Percentiles rank a stretch among this genome's conserved stretches.
Conservation (phyloP, 495 filamentous ascomycete species). For the Usnea hakonensis region DNA sequence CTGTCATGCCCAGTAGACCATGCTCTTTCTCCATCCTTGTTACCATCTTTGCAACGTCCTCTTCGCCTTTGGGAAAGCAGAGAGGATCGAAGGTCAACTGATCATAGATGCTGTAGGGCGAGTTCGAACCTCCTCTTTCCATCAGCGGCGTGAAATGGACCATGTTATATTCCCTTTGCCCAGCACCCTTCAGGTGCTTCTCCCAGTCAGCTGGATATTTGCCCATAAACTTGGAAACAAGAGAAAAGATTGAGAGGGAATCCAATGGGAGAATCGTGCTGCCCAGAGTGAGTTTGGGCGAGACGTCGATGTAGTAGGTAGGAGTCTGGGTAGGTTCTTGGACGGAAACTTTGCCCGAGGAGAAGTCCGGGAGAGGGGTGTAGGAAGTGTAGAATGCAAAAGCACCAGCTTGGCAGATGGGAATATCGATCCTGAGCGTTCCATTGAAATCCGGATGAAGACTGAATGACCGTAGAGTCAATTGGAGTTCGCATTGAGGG, state of each 20-base stretch:
- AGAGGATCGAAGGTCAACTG: conserved; percentile 78
- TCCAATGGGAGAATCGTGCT: conserved; percentile 65
- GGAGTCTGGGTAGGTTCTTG: conserved; percentile 58
- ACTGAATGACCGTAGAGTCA: conserved; percentile 41
- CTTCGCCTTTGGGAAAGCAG: conserved; percentile 78
- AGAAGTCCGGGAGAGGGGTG: conserved; percentile 73
- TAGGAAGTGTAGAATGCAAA: conserved; percentile 96
- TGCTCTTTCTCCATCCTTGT: conserved; percentile 76
- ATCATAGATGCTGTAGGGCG: conserved; percentile 93
- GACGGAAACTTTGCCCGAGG: conserved; percentile 43
- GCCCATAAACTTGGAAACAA: conserved; percentile 97
- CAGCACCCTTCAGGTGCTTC: conserved; percentile 76
- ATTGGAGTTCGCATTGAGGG: conserved; percentile 12
- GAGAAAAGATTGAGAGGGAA: conserved; percentile 85
- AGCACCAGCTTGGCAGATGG: conserved; percentile 74
- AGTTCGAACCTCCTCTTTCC: conserved; percentile 81
- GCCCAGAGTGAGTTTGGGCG: conserved; percentile 68
- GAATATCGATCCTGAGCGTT: conserved; percentile 79
- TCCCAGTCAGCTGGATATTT: conserved; percentile 84
- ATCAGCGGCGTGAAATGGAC: conserved; percentile 95
- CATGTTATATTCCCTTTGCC: conserved; percentile 92
- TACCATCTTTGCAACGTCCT: conserved; percentile 70
- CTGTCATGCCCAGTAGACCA: conserved; percentile 79
- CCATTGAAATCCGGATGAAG: conserved; percentile 88
- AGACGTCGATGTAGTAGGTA: conserved; percentile 86